Evolutionary conservation across 176 grass and related monocot genomes (phyloP).

Genomic region (Eragrostis curvula): DNA sequence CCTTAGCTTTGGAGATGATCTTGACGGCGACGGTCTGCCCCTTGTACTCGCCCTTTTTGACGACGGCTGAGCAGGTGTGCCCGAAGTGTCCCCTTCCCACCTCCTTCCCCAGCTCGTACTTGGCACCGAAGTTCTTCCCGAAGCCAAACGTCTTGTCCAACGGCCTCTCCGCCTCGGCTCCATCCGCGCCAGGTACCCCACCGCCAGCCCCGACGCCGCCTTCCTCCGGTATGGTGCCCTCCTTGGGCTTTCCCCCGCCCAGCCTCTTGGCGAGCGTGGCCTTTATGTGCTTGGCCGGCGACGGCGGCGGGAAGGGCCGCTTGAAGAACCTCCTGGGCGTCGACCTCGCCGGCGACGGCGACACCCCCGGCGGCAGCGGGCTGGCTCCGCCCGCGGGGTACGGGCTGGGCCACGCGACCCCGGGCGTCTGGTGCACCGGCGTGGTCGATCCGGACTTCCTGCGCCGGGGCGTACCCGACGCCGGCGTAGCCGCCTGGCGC

Average conservation of each 20-base stretch:
- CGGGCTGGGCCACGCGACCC: slow-evolving; percentile 75
- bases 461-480: slow-evolving; percentile 31
- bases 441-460: slow-evolving; percentile 56
- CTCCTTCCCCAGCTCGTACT: slow-evolving; percentile 98
- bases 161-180: slow-evolving; percentile 67
- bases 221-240: slow-evolving; percentile 85
- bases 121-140: slow-evolving; percentile 87
- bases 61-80: slow-evolving; percentile 81
- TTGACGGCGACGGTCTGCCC: slow-evolving; percentile 90
- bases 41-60: slow-evolving; percentile 91
- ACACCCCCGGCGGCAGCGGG: slow-evolving; percentile 76
- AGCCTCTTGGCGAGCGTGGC: slow-evolving; percentile 82
- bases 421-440: slow-evolving; percentile 52
- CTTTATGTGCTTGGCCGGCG: slow-evolving; percentile 93
- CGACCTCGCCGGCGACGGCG: slow-evolving; percentile 84
- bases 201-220: slow-evolving; percentile 36
- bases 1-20: slow-evolving; percentile 98
- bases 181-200: slow-evolving; percentile 36
- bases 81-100: slow-evolving; percentile 96
- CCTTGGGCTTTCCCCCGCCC: slow-evolving; percentile 69
- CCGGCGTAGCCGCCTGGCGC: background rate
- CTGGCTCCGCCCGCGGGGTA: slow-evolving; percentile 57
- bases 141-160: slow-evolving; percentile 94
- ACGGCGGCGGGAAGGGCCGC: slow-evolving; percentile 92
- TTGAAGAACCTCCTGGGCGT: slow-evolving; percentile 93